phyloP scores from a whole-genome alignment of 805 yeast species.

The Maudiozyma saulgeensis region DNA sequence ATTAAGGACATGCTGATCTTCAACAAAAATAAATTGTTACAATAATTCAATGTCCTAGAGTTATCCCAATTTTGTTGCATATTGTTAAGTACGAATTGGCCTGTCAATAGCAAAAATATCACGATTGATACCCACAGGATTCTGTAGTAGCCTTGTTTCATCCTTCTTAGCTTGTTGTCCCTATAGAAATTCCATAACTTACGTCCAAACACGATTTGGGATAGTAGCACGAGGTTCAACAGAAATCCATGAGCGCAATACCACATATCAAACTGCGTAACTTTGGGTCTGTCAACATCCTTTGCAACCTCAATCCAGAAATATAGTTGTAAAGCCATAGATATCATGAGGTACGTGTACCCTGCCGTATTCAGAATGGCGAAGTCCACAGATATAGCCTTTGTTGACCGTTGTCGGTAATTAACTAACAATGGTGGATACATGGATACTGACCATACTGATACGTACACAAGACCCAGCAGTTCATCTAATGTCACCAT shows the following conservation, averaged over 20 bases:
- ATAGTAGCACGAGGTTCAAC: conserved; percentile 32
- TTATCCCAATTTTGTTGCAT: conserved; percentile 15
- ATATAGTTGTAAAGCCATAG: conserved; percentile 36
- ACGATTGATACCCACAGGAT: conserved; percentile 11
- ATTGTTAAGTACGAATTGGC: conserved; percentile 8
- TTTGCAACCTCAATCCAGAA: conserved; percentile 11
- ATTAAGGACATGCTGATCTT: conserved; percentile 41
- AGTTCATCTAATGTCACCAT: conserved; percentile 10
- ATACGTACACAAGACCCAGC: conserved; percentile 32
- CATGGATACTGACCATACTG: conserved; percentile 40
- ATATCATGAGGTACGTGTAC: conserved; percentile 35
- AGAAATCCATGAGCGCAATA: conserved; percentile 41
- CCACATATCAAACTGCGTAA: conserved; percentile 37
- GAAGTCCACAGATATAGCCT: conserved; percentile 43
- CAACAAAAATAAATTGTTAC: conserved; percentile 23
- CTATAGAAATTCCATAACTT: conserved; percentile 30
- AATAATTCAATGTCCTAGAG: conserved; percentile 14
- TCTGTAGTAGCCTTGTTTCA: conserved; percentile 18
- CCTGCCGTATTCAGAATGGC: conserved; percentile 39
- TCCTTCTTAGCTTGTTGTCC: conserved; percentile 13
- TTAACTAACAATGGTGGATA: conserved; percentile 41
- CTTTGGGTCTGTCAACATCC: conserved; percentile 26
- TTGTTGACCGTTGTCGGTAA: conserved; percentile 33
- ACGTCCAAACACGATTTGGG: conserved; percentile 33
- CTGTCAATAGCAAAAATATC: conserved; percentile 9